Conservation (phyloP, 371 early-diverging fungal genomes). For the Mucor circinelloides region DNA sequence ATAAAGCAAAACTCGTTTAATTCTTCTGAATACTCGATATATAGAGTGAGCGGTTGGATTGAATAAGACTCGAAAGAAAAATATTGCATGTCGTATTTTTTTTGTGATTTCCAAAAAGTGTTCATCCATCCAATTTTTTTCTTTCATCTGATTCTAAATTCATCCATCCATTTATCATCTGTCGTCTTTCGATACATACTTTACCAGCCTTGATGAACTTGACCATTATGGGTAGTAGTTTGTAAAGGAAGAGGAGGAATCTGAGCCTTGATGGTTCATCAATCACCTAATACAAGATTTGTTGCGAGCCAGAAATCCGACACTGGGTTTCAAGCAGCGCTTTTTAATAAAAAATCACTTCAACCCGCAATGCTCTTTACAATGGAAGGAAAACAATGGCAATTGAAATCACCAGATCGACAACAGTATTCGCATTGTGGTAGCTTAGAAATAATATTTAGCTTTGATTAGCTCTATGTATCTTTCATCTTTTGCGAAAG, state of each 20-base stretch:
- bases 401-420: not conserved
- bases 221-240: conserved; percentile 59
- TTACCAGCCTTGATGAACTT: conserved; percentile 81
- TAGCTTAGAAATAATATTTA: not conserved
- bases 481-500: too few relatives aligned
- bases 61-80: not conserved
- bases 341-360: not conserved
- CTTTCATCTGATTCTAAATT: conserved; percentile 3
- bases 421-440: not conserved
- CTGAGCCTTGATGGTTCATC: conserved; percentile 8
- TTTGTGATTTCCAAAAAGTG: not conserved
- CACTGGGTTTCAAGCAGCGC: not conserved
- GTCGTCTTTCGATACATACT: conserved; percentile 36
- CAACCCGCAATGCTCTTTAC: not conserved
- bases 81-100: conserved; percentile 1
- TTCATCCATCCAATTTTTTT: conserved; percentile 33
- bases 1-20: not conserved
- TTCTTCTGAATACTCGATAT: not conserved
- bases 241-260: conserved; percentile 37
- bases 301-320: conserved; percentile 1
- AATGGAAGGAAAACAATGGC: not conserved
- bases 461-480: too few relatives aligned
- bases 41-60: not conserved
- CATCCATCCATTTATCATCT: conserved; percentile 25
- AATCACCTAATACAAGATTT: not conserved